Evolutionary conservation across 2,329 filamentous ascomycete species (phyloP), one percentile per base, ranked within the genome.

Genomic region (Bertia moriformis): DNA sequence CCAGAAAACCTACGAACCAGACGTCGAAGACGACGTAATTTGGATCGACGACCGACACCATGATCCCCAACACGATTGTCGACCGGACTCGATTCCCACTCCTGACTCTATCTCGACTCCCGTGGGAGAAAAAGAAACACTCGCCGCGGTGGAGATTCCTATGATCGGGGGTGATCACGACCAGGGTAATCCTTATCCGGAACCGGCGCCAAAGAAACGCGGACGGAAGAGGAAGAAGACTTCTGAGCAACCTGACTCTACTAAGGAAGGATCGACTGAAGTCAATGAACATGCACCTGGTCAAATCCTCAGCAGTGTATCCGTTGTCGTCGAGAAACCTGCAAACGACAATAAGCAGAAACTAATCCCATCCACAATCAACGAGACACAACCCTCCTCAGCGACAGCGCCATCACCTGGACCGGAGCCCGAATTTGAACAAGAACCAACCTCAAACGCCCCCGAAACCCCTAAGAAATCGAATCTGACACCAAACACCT

Each of bases 191-290:
- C 22, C 22, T n/a, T 10, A 27, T 27, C 22, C 22, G n/a, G 22
- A 27, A n/a, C n/a, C 41, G 43, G 46, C 49, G 3, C 52, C 57
- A 14, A 63, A 61, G 48, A 66, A 61, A 48, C 60, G 60, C 38
- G 56, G 58, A 14, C 55, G 58, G 40, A 63, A 63, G 40, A 55
- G 56, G 20, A 62, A 60, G 48, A 53, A 52, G 42, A 49, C 50
- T 3, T 17, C 42, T 1, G 56, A 58, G n/a, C 40, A 17, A 3
- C 33, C 38, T n/a, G 15, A 35, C 36, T 45, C 46, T 24, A 19
- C 39, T 17, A 46, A 48, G 42, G 43, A 14, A 2, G 38, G 4
- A 13, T 10, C 17, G 14, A 18, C 22, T 4, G 35, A 20, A 19
- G 37, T 22, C 14, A n/a, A n/a, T n/a, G n/a, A n/a, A 29, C 24